Percentiles rank a stretch among this genome's conserved stretches.
Conservation (phyloP, 2,329 filamentous ascomycete species). For the Aureobasidium lini region DNA sequence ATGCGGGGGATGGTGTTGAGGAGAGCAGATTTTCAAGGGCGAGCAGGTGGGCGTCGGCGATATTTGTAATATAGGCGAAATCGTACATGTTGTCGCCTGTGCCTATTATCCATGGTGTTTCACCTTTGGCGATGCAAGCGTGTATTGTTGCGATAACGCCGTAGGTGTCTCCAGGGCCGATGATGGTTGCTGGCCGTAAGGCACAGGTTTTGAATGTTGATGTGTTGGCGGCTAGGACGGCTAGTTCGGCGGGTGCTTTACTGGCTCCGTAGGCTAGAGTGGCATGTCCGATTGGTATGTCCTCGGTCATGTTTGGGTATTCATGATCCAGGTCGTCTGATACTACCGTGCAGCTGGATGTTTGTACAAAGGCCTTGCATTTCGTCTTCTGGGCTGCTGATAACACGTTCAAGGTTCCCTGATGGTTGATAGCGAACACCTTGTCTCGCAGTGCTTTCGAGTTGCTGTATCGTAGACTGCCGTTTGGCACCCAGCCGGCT, state of each 20-base stretch:
- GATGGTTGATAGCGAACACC: slow-evolving; percentile 78
- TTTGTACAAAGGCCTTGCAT: slow-evolving; percentile 82
- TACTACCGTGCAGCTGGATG: slow-evolving; percentile 79
- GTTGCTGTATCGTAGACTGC: slow-evolving; percentile 33
- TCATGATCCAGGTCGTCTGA: slow-evolving; percentile 69
- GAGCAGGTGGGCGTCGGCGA: slow-evolving; percentile 74
- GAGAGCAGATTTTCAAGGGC: slow-evolving; percentile 65
- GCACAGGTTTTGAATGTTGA: slow-evolving; percentile 64
- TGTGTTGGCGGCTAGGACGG: slow-evolving; percentile 69
- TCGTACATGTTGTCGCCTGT: slow-evolving; percentile 63
- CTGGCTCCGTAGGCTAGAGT: slow-evolving; percentile 78
- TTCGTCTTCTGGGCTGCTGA: slow-evolving; percentile 58
- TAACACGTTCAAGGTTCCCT: slow-evolving; percentile 73
- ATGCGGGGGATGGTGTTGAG: slow-evolving; percentile 34
- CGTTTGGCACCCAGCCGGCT: slow-evolving; percentile 47
- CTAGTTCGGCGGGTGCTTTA: slow-evolving; percentile 75
- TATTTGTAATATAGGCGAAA: slow-evolving; percentile 62
- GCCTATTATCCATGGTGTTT: slow-evolving; percentile 75
- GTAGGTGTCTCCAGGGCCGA: slow-evolving; percentile 74
- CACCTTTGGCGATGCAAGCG: slow-evolving; percentile 58
- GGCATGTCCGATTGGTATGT: slow-evolving; percentile 67
- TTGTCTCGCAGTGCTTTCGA: slow-evolving; percentile 42
- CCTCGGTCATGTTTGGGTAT: slow-evolving; percentile 77
- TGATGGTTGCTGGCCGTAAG: slow-evolving; percentile 80
- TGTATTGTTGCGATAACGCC: slow-evolving; percentile 68